Evolutionary conservation across 2,329 filamentous ascomycete genomes (phyloP), one percentile per base, ranked within the genome.

Genomic region (Amesomyces nigricolor): DNA sequence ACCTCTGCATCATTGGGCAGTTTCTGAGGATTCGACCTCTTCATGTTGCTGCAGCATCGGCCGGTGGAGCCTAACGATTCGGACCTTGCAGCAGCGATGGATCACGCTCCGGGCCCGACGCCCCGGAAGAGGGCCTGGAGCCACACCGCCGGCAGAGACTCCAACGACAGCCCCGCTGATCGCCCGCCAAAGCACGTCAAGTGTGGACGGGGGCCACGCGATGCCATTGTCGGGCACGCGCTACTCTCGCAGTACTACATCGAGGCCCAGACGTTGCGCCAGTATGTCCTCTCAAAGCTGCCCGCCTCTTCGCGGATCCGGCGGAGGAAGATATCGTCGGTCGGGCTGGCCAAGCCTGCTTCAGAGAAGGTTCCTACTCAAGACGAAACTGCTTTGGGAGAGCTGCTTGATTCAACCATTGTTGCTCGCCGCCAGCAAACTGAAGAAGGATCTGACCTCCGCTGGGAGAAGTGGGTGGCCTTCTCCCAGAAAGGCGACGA

Each of bases 221-320:
- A 47, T 14, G 42, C 49, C 47, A 35, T 32, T 71, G 47, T 72
- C 63, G 63, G 67, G 43, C 85, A 89, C 66, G 81, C 82, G 52
- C 78, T 94, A 35, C 75, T 95, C 54, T 77, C 76, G 45, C 78
- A 80, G 58, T 88, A 86, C 71, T 95, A 91, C 70, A 71, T 78
- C 7, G 71, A 77, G 46, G 78, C 91, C 11, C 69, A 82, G 53
- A 84, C 84, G 0, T 73, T 96, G 55, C 83, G 89, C 63, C 77
- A 86, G 56, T 88, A 89, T 72, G 73, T 91, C 39, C 73, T 91
- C 47, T 74, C 75, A 17, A 80, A 76, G 57, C 78, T 95, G 10
- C 86, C 88, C 0, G 62, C 69, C n/a, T 77, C 81, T 10, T 92
- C 89, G 5, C 87, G 78, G 53, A 67, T 84, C 52, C 73, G 83